Evolutionary conservation across 1,139 yeast genomes (phyloP).

Genomic region (Nakaseomyces sp.): DNA sequence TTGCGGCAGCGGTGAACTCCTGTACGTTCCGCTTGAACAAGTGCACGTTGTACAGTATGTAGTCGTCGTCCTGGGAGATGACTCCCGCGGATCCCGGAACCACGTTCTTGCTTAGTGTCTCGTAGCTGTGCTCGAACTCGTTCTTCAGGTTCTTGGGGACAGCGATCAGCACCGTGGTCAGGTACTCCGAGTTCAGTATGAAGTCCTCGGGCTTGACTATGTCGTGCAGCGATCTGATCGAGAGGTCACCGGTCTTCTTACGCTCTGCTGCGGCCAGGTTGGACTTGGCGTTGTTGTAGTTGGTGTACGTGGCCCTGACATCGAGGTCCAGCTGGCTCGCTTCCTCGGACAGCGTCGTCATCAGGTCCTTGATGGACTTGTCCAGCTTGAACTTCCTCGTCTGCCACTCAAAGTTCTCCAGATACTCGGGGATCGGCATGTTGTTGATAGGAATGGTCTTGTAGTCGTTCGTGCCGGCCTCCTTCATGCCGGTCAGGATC

Average conservation of each 20-base stretch:
- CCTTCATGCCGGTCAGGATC: constrained; percentile 47
- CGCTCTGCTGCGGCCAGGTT: constrained; percentile 83
- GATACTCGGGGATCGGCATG: constrained; percentile 44
- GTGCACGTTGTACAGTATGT: constrained; percentile 64
- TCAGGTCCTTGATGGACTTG: constrained; percentile 69
- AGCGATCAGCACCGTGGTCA: constrained; percentile 74
- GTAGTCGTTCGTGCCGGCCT: constrained; percentile 38
- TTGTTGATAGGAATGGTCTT: constrained; percentile 43
- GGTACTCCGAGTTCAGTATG: constrained; percentile 75
- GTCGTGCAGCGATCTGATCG: constrained; percentile 84
- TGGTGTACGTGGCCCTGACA: constrained; percentile 59
- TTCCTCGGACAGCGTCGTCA: constrained; percentile 61
- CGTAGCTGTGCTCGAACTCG: constrained; percentile 63
- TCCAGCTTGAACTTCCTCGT: constrained; percentile 77
- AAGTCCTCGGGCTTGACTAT: constrained; percentile 79
- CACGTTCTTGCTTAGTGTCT: constrained; percentile 67
- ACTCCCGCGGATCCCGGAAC: constrained; percentile 82
- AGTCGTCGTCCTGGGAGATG: constrained; percentile 68
- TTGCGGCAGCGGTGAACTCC: constrained; percentile 59
- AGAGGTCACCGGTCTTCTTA: constrained; percentile 85
- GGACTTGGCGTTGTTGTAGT: constrained; percentile 74
- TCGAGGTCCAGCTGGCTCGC: constrained; percentile 77
- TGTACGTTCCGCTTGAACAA: constrained; percentile 71
- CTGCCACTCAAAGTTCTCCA: constrained; percentile 80
- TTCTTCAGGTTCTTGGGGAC: constrained; percentile 61